Base-by-base conservation (phyloP, 2,329 filamentous ascomycete genomes). In the Phyllosticta citrichinensis region DNA sequence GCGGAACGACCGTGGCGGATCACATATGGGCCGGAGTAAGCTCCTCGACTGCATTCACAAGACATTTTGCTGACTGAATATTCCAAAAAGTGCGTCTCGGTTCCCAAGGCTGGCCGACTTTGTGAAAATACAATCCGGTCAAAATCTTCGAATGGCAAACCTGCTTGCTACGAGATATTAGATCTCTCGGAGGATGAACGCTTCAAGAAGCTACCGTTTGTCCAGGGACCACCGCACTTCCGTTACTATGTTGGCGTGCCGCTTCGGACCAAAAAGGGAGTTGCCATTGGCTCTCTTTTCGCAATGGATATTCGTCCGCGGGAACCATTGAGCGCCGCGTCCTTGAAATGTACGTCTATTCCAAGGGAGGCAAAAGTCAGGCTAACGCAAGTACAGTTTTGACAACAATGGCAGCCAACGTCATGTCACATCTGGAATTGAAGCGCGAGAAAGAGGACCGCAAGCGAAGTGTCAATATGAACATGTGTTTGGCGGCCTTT, bases 131-230 rank as follows among this genome's bases (percentile, higher is more conserved):
- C 70, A 9, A 64, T 71, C 47, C 62, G 65, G 5, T 57, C 67
- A 5, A 55, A 60, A 6, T 47, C 62, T 12, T 30, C 60, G 47
- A 65, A 68, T 20, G 68, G 69, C 10, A 67, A 73, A 20, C 69
- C 71, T 6, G 69, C 70, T 14, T 77, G 75, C 80, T 71, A 71
- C 58, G 73, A 74, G 52, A 67, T 72, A 14, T 66, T 69, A 47
- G 71, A 74, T 55, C 66, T 69, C n/a, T 64, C 67, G 25, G 33
- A 69, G 51, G 73, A 75, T 56, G 61, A 61, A 2, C 69, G 72
- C 2, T 75, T 71, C 67, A 68, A 66, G 47, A 61, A 67, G 14
- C 63, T 70, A 8, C 65, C 68, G 3, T 73, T 71, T 55, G 68
- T 73, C 22, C 50, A 62, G 0, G 64, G 65, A 14, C 66, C 67